These are phyloP conservation scores for Cercospora sojina DNA, from an alignment of 2,329 filamentous ascomycete genomes.

Conservation along the genomic window DNA sequence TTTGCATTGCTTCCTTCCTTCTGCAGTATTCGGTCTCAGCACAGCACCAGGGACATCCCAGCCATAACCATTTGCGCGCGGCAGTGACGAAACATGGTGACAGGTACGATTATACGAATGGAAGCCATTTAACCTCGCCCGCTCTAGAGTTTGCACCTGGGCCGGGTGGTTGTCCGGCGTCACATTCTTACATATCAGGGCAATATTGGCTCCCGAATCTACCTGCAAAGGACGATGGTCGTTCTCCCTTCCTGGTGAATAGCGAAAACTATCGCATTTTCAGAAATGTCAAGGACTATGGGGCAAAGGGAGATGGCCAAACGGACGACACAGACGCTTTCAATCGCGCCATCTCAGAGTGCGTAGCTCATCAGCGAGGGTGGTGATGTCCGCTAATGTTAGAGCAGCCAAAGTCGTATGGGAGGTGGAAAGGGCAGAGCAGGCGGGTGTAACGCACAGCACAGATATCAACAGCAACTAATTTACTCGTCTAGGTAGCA, in stretches of 20 bases:
- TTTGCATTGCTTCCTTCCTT: conserved; percentile 6
- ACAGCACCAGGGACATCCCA: not conserved
- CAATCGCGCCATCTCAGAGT: conserved; percentile 68
- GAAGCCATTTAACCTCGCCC: not conserved
- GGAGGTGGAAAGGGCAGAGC: conserved; percentile 14
- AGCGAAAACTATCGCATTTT: conserved; percentile 58
- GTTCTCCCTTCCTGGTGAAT: conserved; percentile 59
- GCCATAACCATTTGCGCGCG: not conserved
- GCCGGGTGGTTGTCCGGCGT: not conserved
- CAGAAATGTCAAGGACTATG: conserved; percentile 48
- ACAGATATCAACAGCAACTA: not conserved
- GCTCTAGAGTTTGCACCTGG: not conserved
- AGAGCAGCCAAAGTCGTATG: conserved; percentile 16
- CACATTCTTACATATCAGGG: not conserved
- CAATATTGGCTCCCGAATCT: conserved; percentile 71
- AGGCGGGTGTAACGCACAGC: not conserved
- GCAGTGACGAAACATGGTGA: not conserved
- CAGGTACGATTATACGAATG: not conserved
- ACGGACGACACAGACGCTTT: conserved; percentile 90
- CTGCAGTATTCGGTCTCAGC: not conserved
- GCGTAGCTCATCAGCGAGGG: not conserved
- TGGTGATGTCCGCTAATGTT: not conserved
- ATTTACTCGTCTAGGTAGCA: conserved; percentile 33
- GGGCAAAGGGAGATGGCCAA: conserved; percentile 56
- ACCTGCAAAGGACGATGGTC: conserved; percentile 61